Base-by-base conservation (phyloP, 164 flowering plant species). In the Macadamia integrifolia region DNA sequence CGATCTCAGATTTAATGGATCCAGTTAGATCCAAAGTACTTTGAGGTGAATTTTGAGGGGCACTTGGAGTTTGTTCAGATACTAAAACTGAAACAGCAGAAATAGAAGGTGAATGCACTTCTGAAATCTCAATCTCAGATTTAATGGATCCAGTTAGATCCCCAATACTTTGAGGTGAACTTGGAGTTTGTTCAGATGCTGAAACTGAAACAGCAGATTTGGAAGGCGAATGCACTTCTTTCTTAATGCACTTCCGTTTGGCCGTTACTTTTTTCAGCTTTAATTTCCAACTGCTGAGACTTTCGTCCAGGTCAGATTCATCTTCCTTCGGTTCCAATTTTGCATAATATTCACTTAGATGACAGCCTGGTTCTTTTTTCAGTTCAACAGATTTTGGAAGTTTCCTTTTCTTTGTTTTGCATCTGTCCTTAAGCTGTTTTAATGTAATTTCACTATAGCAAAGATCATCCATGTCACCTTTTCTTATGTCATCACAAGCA, bases 371-470 rank as follows among this genome's bases (percentile, higher is more conserved):
- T 8, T 65, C 61, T 61, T 50, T 23, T 43, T 12, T 64, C 50
- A 55, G 56, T 61, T 44, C 66, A 53, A 12, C 74, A 60, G 35
- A 66, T 49, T 55, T 72, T 35, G 71, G 42, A 68, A 65, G 60
- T 64, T 87, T 87, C 58, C 78, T 78, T 78, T 86, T 91, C 80
- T 81, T 84, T 52, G 69, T 61, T 72, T 71, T 82, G 73, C 80
- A 79, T 58, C 67, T 74, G 31, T 76, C 66, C 70, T 72, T 75
- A 1, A 91, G 76, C 70, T 89, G 89, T 53, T 74, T 81, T 75
- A 89, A 68, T 32, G 96, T 88, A 77, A 81, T 69, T 11, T 71
- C 73, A 58, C 72, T 61, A 44, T 72, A 65, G 67, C 53, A 46
- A 55, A 23, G 10, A 60, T 82, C 87, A 74, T 79, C 87, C 10